Evolutionary conservation across 495 filamentous ascomycete genomes (phyloP), one percentile per base, ranked within the genome.

Genomic region (Tirmania nivea): DNA sequence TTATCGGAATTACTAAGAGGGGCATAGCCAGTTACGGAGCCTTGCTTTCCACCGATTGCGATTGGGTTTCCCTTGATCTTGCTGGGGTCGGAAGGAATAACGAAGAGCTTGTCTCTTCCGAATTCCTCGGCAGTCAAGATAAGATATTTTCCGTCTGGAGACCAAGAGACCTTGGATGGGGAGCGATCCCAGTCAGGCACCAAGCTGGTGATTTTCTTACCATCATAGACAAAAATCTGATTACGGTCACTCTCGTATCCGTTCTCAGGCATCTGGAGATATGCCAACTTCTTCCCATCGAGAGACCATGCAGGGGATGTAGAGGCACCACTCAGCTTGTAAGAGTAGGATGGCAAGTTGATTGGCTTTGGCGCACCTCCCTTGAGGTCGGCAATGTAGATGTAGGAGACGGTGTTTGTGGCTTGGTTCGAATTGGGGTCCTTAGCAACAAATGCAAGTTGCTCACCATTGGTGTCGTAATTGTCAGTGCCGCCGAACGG

Each of bases 161-260:
- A 74, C 73, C 82, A 90, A 2, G 71, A 69, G 35, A 89, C 69
- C 8, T 68, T 62, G 11, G 77, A 76, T 6, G 84, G 84, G 31
- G 79, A 79, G 35, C 71, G 63, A 59, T 83, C 73, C 85, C 84
- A 88, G 63, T 78, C 69, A 1, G 70, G 70, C 8, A 78, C 55
- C 12, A 93, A 68, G 45, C 45, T 48, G 10, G 35, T 64, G 52
- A 61, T 55, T 12, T 54, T 57, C 12, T 52, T 53, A 35, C 59
- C 55, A 16, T 48, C 49, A 36, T 58, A 52, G 48, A 62, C 42
- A 52, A 95, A 66, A 4, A 94, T 73, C 4, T 83, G 73, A 49
- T 87, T 83, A 66, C 85, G 84, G 69, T 95, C 89, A 10, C 81
- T 81, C 67, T 96, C 89, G 63, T 96, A 94, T 20, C 86, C 85